Evolutionary conservation across 1,284 basidiomycete species (phyloP).

Genomic region (Rhodotorula sp.): DNA sequence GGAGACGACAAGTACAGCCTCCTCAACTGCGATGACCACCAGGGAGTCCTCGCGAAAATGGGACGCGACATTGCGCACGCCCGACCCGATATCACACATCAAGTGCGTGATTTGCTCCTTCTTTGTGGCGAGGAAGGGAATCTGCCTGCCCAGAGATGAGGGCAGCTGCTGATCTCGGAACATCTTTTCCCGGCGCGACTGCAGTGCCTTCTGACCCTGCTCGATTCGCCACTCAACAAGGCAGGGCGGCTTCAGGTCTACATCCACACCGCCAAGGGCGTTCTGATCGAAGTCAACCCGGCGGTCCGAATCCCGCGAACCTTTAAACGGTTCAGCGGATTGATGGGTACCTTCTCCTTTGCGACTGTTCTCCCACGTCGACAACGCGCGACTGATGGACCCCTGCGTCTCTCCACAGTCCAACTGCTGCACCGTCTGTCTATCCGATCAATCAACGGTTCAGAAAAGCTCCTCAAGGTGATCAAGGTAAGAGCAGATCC

Average conservation of each 20-base stretch:
- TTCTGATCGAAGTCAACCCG: constrained; percentile 97
- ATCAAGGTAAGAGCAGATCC: constrained; percentile 63
- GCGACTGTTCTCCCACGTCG: no score
- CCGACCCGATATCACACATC: constrained; percentile 96
- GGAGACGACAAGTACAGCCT: constrained; percentile 93
- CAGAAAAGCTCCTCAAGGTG: constrained; percentile 93
- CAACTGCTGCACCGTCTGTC: constrained; percentile 95
- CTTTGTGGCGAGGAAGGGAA: no score
- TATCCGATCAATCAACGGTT: constrained; percentile 92
- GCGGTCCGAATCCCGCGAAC: constrained; percentile 95
- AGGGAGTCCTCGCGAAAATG: constrained; percentile 96
- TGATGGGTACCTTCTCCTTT: constrained; percentile 75
- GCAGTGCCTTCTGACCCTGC: constrained; percentile 89
- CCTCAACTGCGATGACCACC: constrained; percentile 98
- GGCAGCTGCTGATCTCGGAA: neutral
- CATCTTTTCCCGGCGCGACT: neutral
- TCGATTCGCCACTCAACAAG: constrained; percentile 98
- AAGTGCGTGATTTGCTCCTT: constrained; percentile 58
- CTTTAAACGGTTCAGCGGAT: constrained; percentile 95
- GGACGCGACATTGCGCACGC: constrained; percentile 98
- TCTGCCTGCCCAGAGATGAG: neutral
- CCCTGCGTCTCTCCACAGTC: constrained; percentile 56
- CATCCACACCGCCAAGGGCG: constrained; percentile 95
- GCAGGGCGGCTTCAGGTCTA: constrained; percentile 95
- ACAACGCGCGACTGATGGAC: neutral